Base-by-base conservation (phyloP, 2,329 filamentous ascomycete genomes). In the Massarina eburnea region DNA sequence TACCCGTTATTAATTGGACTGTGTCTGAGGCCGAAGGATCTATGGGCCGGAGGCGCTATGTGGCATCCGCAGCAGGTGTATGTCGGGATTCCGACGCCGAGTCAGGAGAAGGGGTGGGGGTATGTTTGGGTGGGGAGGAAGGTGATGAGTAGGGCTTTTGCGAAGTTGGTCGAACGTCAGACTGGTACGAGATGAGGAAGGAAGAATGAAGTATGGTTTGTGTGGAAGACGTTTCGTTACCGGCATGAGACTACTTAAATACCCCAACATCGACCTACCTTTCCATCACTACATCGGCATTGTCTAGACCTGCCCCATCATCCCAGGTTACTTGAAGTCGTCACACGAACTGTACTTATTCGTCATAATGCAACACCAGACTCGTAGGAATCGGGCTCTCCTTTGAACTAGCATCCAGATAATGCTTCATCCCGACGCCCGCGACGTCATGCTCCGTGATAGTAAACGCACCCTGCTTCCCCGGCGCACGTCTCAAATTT, bases 391-490 rank as follows among this genome's bases (percentile, higher is more conserved):
- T 73, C 0, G 75, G 74, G 12, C 64, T 70, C 59, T 80, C 77
- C 46, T 67, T 73, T 8, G 76, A 66, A 54, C 70, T 76, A 7
- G 64, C 66, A 66, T 80, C 77, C 34, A 80, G 59, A 52, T 79
- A 80, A 41, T 72, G 62, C 57, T 71, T 71, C 67, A 77, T 73
- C 40, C 71, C 72, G 2, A 79, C 68, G 2, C 76, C 76, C 7
- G 71, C 76, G 55, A 79, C 59, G 15, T 76, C 65, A 41, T 75
- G 68, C 48, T 77, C 71, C 0, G 75, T 70, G 9, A 68, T 66
- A 2, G 61, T 67, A 41, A 80, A 78, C 1, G 46, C 48, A 2
- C 65, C 65, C 46, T 62, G 60, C 29, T 57, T 61, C 6, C 65
- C 64, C 10, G 62, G 61, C 14, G 62, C 64, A 4, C 64, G 48